Base-by-base conservation (phyloP, 2,329 filamentous ascomycete species). In the Aurifilum marmelostoma region DNA sequence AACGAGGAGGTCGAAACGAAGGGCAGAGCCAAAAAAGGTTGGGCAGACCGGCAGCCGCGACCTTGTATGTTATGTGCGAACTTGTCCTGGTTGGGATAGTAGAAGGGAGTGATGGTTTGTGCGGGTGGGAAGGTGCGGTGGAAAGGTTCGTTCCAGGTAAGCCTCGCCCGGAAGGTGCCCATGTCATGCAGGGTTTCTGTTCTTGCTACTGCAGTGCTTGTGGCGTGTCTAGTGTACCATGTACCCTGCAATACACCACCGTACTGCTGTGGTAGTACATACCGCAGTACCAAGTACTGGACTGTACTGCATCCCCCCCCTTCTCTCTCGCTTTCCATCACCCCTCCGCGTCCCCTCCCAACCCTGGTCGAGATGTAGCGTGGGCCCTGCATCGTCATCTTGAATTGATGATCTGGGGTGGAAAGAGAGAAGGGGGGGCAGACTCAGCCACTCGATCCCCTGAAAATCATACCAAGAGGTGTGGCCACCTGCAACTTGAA, bases 21-120 rank as follows among this genome's bases (percentile, higher is more conserved):
- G 18, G 24, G 16, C 24, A n/a, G 16, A 37, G 54, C 29, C 43
- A n/a, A 47, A n/a, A 47, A 47, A 47, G 56, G 65, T 60, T 59
- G 39, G 52, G 27, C 54, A 43, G 56, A 66, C 56, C 56, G 34
- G 64, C 64, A 60, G 64, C 43, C 43, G 43, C 64, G 56, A 65
- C 63, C 63, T 65, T 65, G 63, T 59, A 37, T 47, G 43, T 47
- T n/a, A 47, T 47, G 43, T 47, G 43, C n/a, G 6, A 47, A 8
- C 56, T 59, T 34, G 56, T 59, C 56, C 56, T 41, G 9, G 43
- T 54, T 56, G 63, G 60, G 41, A 47, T 18, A n/a, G 37, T 29
- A 34, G 37, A n/a, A n/a, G 52, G 32, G 7, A 39, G 39, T 50
- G 60, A 41, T 63, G 60, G 60, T 47, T 47, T 29, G 34, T n/a